Conservation (phyloP, 257 asterid species). For the Craterostigma plantagineum region DNA sequence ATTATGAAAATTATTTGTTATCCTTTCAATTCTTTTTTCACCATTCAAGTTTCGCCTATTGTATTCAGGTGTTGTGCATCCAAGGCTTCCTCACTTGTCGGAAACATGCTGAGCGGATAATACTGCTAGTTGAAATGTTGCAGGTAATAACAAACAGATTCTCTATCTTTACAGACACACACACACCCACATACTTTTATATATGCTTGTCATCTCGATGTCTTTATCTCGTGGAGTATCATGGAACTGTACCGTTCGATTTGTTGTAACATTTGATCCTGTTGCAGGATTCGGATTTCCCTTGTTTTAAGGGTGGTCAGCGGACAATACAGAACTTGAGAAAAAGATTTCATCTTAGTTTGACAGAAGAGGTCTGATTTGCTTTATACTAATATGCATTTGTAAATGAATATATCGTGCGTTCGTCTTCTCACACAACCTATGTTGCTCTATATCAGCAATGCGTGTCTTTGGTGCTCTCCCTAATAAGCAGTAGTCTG, state of each 20-base stretch:
- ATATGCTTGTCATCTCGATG: background rate
- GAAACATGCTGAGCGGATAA: conserved; percentile 91
- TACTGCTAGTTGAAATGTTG: conserved; percentile 96
- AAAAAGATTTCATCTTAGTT: conserved; percentile 90
- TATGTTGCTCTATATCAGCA: conserved; percentile 44
- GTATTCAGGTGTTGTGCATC: conserved; percentile 51
- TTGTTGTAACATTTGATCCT: conserved; percentile 7
- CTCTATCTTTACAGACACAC: background rate
- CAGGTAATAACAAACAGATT: conserved; percentile 25
- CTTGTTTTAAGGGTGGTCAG: conserved; percentile 97
- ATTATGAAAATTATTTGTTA: conserved; percentile 2
- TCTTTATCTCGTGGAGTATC: no score
- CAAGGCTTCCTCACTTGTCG: conserved; percentile 95
- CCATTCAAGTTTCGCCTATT: conserved; percentile 1
- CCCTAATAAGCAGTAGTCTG: conserved; percentile 97
- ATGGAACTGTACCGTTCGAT: background rate
- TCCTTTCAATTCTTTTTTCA: conserved; percentile 7
- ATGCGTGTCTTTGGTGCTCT: conserved; percentile 98
- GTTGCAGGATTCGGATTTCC: conserved; percentile 87
- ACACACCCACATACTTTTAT: no score
- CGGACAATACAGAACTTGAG: conserved; percentile 93
- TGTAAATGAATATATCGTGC: conserved; percentile 1
- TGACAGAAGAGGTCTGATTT: conserved; percentile 88
- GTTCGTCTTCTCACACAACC: conserved; percentile 9
- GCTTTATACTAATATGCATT: conserved; percentile 3